Evolutionary conservation across 192 early-diverging fungal species (phyloP).

Genomic region (Mortierella hygrophila): DNA sequence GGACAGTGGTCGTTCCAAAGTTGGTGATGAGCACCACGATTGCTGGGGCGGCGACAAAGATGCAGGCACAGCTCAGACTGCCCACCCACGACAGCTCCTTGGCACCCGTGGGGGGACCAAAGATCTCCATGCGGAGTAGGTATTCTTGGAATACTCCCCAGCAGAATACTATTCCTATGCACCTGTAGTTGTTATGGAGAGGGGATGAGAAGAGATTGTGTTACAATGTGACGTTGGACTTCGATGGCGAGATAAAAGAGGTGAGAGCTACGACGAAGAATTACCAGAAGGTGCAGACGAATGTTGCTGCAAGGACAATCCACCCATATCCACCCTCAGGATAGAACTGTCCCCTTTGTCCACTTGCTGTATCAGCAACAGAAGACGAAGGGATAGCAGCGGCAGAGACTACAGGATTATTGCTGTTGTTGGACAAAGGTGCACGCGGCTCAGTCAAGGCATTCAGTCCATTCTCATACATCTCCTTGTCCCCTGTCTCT

Average conservation of each 20-base stretch:
- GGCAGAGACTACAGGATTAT: not conserved
- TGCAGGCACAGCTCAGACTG: constrained; percentile 21
- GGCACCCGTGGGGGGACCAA: not conserved
- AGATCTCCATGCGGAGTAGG: constrained; percentile 8
- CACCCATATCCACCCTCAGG: constrained; percentile 26
- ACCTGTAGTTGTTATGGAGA: not conserved
- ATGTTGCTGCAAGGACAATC: constrained; percentile 22
- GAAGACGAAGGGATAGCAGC: not conserved
- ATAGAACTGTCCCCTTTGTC: not conserved
- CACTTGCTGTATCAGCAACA: not conserved
- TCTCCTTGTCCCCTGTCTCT: not conserved
- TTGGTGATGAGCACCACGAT: not conserved
- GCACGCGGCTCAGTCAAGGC: not conserved
- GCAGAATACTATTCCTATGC: constrained; percentile 14
- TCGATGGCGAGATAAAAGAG: no score
- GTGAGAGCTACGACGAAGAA: not conserved
- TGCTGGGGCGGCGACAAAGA: constrained; percentile 20
- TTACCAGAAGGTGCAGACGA: constrained; percentile 20
- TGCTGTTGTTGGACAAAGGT: not conserved
- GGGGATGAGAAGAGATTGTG: not conserved
- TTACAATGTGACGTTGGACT: not conserved
- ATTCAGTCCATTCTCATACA: not conserved
- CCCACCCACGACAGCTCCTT: constrained; percentile 17
- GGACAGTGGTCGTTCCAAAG: constrained; percentile 1
- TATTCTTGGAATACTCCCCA: constrained; percentile 33